A percentile compares a stretch with the other conserved stretches of the same genome.
These are phyloP conservation scores for Rosa persica DNA, from an alignment of 306 rosid species.

Conservation along the genomic window DNA sequence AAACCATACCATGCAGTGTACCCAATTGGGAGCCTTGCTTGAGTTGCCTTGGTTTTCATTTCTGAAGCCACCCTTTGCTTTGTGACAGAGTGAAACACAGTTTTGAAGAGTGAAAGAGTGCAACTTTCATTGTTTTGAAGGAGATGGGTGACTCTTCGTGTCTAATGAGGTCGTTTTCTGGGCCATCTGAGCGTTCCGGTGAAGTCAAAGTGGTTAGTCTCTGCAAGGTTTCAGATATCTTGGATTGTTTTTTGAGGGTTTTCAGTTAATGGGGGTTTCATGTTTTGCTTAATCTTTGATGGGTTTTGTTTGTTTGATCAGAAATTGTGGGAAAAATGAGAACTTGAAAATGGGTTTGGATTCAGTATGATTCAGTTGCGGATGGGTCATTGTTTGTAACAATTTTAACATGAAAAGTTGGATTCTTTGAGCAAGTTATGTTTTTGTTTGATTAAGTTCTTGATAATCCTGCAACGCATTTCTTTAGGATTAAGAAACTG, in stretches of 20 bases:
- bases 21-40: slow-evolving; percentile 17
- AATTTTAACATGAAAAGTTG: not conserved
- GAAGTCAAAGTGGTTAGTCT: slow-evolving; percentile 50
- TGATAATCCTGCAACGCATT: slow-evolving; percentile 24
- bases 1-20: slow-evolving; percentile 19
- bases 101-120: slow-evolving; percentile 3
- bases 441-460: slow-evolving; percentile 6
- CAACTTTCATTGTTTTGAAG: not conserved
- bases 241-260: slow-evolving; percentile 12
- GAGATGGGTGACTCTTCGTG: slow-evolving; percentile 61
- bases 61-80: slow-evolving; percentile 5
- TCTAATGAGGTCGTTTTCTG: slow-evolving; percentile 61
- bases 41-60: slow-evolving; percentile 18
- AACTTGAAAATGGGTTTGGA: slow-evolving; percentile 9
- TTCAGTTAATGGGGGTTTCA: slow-evolving; percentile 7
- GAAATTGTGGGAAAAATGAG: slow-evolving; percentile 11
- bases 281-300: not conserved
- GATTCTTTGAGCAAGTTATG: not conserved
- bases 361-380: not conserved
- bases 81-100: not conserved
- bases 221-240: not conserved
- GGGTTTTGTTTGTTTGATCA: slow-evolving; percentile 38
- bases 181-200: slow-evolving; percentile 44
- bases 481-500: slow-evolving; percentile 19
- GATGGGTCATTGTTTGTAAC: not conserved